Evolutionary conservation across 441 rosid genomes (phyloP).

Genomic region (Raphanus hybrid): DNA sequence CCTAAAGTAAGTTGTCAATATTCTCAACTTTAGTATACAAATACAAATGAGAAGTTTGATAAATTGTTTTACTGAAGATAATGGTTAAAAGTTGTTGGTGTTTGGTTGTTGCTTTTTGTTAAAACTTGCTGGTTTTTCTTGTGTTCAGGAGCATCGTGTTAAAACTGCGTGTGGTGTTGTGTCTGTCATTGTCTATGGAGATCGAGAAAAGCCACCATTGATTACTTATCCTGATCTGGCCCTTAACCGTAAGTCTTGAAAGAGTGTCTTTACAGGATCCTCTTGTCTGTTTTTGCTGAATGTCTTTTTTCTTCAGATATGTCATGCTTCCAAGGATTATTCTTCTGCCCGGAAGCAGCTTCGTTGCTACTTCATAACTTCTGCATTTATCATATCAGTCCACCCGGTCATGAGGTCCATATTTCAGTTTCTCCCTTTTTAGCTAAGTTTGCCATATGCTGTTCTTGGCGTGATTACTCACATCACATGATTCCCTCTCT

Average conservation of each 20-base stretch:
- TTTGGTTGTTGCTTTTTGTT: not conserved
- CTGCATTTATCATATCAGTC: slow-evolving; percentile 89
- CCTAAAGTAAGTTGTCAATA: slow-evolving; percentile 26
- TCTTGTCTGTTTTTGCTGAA: slow-evolving; percentile 18
- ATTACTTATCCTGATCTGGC: slow-evolving; percentile 88
- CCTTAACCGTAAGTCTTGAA: slow-evolving; percentile 65
- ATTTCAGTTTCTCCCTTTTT: not conserved
- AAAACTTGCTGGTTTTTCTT: slow-evolving; percentile 22
- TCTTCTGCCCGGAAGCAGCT: slow-evolving; percentile 79
- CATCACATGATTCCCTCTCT: slow-evolving; percentile 13
- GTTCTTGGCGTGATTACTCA: not conserved
- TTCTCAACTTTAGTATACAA: slow-evolving; percentile 24
- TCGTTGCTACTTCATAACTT: slow-evolving; percentile 80
- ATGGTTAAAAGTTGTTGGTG: not conserved
- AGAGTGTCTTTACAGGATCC: not conserved
- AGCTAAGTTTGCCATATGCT: not conserved
- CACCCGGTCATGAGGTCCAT: slow-evolving; percentile 94
- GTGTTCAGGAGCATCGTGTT: slow-evolving; percentile 69
- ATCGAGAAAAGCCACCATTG: slow-evolving; percentile 81
- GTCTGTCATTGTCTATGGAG: slow-evolving; percentile 75
- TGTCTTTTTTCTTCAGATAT: slow-evolving; percentile 46
- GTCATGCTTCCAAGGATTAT: slow-evolving; percentile 84
- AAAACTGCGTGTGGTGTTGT: slow-evolving; percentile 74
- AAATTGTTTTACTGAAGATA: slow-evolving; percentile 25
- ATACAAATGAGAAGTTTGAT: slow-evolving; percentile 6